Base-by-base conservation (phyloP, 176 grass and related monocot genomes). In the Ensete ventricosum region DNA sequence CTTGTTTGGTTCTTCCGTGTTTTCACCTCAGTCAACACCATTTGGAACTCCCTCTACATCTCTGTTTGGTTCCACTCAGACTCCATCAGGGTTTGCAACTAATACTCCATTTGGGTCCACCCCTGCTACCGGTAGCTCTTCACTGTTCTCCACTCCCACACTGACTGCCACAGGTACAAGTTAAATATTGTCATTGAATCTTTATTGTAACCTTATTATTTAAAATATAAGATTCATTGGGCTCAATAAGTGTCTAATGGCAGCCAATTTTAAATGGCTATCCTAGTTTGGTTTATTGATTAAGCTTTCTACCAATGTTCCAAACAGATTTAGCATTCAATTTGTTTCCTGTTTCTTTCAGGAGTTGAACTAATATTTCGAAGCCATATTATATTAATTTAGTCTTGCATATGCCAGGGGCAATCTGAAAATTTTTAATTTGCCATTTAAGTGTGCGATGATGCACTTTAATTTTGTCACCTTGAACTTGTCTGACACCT, bases 31-130 rank as follows among this genome's bases (percentile, higher is more conserved):
- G 60, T 82, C 85, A 9, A 91, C 90, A 75, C 86, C 90, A 77
- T 99, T 99, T 89, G 95, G 86, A 51, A 84, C 84, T 79, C 67
- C 81, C 3, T 86, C 92, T 83, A 82, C 85, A 71, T 83, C 82
- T 50, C 85, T 89, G 2, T 76, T 89, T 63, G 75, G 79, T 71
- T 88, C 89, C 71, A 85, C 84, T 62, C 90, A 81, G 29, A 69
- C 86, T 69, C 86, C 95, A 11, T 89, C 84, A 76, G 85, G 83
- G 72, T 96, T 96, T 84, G 89, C 78, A 76, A 59, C 64, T 59
- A 78, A 52, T 62, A 82, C 76, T 12, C 82, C 82, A 68, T 89
- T 85, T 73, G 13, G 52, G 71, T 84, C 86, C 72, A 87, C 84
- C 3, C 84, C 84, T 79, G 79, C 85, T 19, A 20, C 74, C 34